phyloP scores from a whole-genome alignment of 208 protist species.

The Leishmania gerbilli region DNA sequence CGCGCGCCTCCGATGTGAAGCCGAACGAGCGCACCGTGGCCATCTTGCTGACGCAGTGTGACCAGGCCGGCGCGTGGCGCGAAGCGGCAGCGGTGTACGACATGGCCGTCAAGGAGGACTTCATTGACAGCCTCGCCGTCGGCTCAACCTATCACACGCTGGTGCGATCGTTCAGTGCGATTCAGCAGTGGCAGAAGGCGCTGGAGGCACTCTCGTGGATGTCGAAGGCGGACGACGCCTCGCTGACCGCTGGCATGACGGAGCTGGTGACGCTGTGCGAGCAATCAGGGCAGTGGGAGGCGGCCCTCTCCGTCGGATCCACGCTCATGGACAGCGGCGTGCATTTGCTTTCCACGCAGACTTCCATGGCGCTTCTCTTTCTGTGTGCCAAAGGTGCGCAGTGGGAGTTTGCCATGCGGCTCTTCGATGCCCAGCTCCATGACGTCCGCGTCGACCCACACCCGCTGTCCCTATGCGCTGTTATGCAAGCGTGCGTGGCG shows the following conservation, averaged over 20 bases:
- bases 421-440: conserved; percentile 49
- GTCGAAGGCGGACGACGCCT: conserved; percentile 76
- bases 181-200: conserved; percentile 83
- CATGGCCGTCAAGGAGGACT: conserved; percentile 62
- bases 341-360: conserved; percentile 54
- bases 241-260: conserved; percentile 59
- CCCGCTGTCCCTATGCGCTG: conserved; percentile 72
- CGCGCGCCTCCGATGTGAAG: conserved; percentile 56
- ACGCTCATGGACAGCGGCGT: conserved; percentile 47
- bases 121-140: conserved; percentile 56
- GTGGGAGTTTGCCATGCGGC: conserved; percentile 54
- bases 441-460: conserved; percentile 64
- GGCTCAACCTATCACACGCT: conserved; percentile 74
- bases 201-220: conserved; percentile 87
- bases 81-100: conserved; percentile 79
- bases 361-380: conserved; percentile 65
- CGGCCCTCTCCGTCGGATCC: conserved; percentile 55
- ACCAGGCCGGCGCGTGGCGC: conserved; percentile 64
- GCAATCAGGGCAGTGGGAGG: conserved; percentile 84
- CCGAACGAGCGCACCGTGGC: conserved; percentile 63
- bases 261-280: conserved; percentile 82
- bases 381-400: conserved; percentile 62
- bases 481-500: conserved; percentile 64
- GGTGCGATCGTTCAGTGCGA: conserved; percentile 67
- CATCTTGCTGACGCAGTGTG: conserved; percentile 67